Conservation (phyloP, 306 rosid species). For the Macrotyloma uniflorum region DNA sequence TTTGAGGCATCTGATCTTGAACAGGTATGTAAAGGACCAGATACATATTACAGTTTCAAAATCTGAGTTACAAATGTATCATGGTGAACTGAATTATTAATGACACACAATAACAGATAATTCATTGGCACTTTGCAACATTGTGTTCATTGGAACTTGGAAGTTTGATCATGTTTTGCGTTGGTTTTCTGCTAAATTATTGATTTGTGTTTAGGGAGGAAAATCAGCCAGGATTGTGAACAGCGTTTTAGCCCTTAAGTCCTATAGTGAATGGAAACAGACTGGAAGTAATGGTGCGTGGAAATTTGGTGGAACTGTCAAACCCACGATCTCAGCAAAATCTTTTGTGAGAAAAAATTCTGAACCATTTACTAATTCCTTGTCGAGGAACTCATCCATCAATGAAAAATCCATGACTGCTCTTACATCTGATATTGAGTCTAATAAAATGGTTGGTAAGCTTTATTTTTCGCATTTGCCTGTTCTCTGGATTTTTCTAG, state of each 20-base stretch:
- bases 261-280: conserved; percentile 89
- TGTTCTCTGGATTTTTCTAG: conserved; percentile 31
- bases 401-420: conserved; percentile 58
- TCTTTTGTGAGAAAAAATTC: conserved; percentile 78
- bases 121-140: conserved; percentile 1
- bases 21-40: conserved; percentile 55
- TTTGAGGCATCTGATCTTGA: conserved; percentile 97
- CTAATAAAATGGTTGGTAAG: conserved; percentile 83
- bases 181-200: conserved; percentile 17
- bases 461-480: conserved; percentile 40
- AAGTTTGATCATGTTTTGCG: background rate
- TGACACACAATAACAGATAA: conserved; percentile 4
- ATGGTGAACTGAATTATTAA: conserved; percentile 5
- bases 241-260: conserved; percentile 80
- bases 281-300: conserved; percentile 77
- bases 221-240: conserved; percentile 82
- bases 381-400: conserved; percentile 70
- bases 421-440: conserved; percentile 55
- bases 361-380: conserved; percentile 82
- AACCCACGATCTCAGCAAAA: conserved; percentile 57
- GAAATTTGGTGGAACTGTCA: conserved; percentile 88
- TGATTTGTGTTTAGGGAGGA: conserved; percentile 69
- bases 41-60: no score
- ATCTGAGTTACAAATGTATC: no score
- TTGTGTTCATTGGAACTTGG: background rate